These are phyloP conservation scores for Leptographium procerum DNA, from an alignment of 2,329 filamentous ascomycete species.

Conservation along the genomic window DNA sequence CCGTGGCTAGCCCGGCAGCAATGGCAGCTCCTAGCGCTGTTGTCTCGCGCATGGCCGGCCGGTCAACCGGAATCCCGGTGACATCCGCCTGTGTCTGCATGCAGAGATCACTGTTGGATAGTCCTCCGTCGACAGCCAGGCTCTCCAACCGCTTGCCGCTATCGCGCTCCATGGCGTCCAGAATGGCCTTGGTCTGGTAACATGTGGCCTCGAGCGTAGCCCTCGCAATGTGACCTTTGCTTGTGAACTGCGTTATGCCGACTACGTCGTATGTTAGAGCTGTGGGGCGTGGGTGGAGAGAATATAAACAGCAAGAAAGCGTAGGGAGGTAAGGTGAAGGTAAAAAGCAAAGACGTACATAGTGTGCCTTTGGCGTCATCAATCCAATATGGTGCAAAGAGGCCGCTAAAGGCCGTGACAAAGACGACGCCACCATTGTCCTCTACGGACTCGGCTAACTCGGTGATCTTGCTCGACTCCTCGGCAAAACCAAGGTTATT, in stretches of 20 bases:
- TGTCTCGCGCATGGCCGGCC: conserved; percentile 81
- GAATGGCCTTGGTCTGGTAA: conserved; percentile 84
- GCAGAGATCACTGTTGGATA: conserved; percentile 78
- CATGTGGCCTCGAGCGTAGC: conserved; percentile 86
- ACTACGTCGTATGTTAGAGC: conserved; percentile 37
- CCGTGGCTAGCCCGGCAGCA: conserved; percentile 74
- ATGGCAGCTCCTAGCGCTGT: conserved; percentile 83
- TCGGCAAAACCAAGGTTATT: conserved; percentile 52
- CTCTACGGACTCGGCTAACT: conserved; percentile 39
- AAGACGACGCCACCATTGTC: conserved; percentile 79
- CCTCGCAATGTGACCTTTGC: conserved; percentile 75
- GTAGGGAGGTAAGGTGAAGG: conserved; percentile 76
- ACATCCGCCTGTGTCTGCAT: conserved; percentile 91
- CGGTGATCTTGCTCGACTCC: conserved; percentile 36
- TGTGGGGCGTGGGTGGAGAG: too few relatives aligned
- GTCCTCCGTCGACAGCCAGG: conserved; percentile 77
- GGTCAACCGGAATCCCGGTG: conserved; percentile 68
- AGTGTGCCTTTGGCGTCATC: conserved; percentile 76
- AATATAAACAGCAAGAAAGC: too few relatives aligned
- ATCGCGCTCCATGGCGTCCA: conserved; percentile 88
- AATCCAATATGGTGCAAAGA: conserved; percentile 93
- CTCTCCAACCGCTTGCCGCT: conserved; percentile 63
- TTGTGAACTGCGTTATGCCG: conserved; percentile 75
- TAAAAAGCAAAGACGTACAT: conserved; percentile 52
- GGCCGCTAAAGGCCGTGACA: conserved; percentile 81